phyloP scores from a whole-genome alignment of 495 filamentous ascomycete species.

The Elasticomyces elasticus region DNA sequence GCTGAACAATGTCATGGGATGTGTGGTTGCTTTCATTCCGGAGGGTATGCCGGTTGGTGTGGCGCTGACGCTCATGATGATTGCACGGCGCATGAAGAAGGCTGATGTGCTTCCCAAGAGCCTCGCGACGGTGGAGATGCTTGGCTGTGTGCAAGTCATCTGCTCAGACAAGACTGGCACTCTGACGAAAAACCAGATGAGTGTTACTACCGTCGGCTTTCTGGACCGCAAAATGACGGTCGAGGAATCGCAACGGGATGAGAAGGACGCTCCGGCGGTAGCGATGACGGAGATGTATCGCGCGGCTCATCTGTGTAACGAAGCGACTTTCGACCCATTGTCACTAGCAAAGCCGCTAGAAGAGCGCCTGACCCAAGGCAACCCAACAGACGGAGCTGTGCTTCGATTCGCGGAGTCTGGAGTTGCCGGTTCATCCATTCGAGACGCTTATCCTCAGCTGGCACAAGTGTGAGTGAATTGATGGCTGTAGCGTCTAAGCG shows the following conservation, averaged over 20 bases:
- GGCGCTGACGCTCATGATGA: slow-evolving; percentile 31
- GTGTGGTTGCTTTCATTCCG: slow-evolving; percentile 33
- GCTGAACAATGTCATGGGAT: slow-evolving; percentile 31
- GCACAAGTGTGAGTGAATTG: no score
- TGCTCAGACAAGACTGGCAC: slow-evolving; percentile 40
- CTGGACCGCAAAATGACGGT: background rate
- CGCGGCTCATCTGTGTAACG: slow-evolving; percentile 29
- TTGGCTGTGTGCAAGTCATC: slow-evolving; percentile 26
- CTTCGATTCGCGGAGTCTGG: slow-evolving; percentile 26
- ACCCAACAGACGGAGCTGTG: slow-evolving; percentile 31
- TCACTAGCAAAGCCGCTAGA: slow-evolving; percentile 22
- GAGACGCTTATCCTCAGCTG: slow-evolving; percentile 10
- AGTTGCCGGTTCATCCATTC: background rate
- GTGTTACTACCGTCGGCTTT: slow-evolving; percentile 10
- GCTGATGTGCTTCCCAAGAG: slow-evolving; percentile 30
- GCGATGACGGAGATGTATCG: slow-evolving; percentile 14
- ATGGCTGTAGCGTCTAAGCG: no score
- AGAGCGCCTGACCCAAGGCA: slow-evolving; percentile 28
- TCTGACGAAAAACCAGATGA: slow-evolving; percentile 30
- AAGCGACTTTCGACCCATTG: slow-evolving; percentile 27
- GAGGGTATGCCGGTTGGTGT: slow-evolving; percentile 35
- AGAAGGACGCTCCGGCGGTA: background rate
- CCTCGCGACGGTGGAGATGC: slow-evolving; percentile 30
- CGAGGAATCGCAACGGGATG: slow-evolving; percentile 1
- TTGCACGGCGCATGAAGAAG: slow-evolving; percentile 30